Evolutionary conservation across 2,329 filamentous ascomycete genomes (phyloP), one percentile per base, ranked within the genome.

Genomic region (Aspergillus novofumigatus): DNA sequence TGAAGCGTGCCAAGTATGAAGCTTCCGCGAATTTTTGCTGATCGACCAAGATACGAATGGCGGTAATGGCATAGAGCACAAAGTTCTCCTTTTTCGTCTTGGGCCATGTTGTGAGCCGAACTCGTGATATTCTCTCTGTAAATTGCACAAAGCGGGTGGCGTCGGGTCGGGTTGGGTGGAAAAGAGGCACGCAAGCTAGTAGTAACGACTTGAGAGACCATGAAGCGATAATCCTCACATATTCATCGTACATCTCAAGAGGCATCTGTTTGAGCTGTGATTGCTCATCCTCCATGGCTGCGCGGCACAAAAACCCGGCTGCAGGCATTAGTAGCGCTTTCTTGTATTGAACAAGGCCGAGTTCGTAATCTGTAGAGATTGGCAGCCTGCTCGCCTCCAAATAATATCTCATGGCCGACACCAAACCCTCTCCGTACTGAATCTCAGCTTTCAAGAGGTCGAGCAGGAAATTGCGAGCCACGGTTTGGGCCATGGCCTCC

Each of bases 91-190:
- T 67, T 23, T 65, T 60, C 20, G 41, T 28, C 14, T 64, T 55
- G 29, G 57, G 57, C 62, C 59, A 67, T 8, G 55, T 49, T 21
- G 63, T 59, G 21, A 67, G 56, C 20, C 60, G 58, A 23, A 53
- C 53, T 7, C 63, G 58, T 25, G 68, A 62, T 20, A 69, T 44
- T 4, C 32, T 53, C 48, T 66, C 64, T 41, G 69, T 61, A 53
- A 69, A 69, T 11, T 63, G 51, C n/a, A 75, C 55, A 38, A 75
- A 67, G 5, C 67, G 69, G 7, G 56, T 54, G 3, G 70, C 59
- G 42, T 71, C 66, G 8, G 75, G 75, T 23, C 67, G 52, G 5
- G 65, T 67, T 2, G 76, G 76, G 57, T 78, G 74, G 45, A 73
- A 74, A 49, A 78, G 60, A 7, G 64, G 64, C 28, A 75, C 62